Percentiles rank a stretch among this genome's conserved stretches.
These are phyloP conservation scores for Cyberlindnera lachancei DNA, from an alignment of 805 yeast species.

Conservation along the genomic window DNA sequence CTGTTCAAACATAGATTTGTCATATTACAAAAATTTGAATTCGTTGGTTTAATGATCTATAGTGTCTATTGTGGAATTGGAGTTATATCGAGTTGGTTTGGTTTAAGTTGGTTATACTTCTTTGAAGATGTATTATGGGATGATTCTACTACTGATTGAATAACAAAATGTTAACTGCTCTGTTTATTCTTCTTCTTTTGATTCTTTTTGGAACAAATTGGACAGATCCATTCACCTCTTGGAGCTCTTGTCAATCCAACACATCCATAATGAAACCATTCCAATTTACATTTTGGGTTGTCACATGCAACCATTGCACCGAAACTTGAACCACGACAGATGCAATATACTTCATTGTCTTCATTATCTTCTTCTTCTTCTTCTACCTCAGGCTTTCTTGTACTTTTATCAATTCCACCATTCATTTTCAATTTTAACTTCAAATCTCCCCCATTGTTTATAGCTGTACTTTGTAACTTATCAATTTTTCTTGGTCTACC, in stretches of 20 bases:
- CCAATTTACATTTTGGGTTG: conserved; percentile 58
- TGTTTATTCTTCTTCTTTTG: conserved; percentile 2
- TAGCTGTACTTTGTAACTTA: too few relatives aligned
- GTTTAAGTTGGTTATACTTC: conserved; percentile 82
- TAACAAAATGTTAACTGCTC: neutral
- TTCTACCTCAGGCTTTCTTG: neutral
- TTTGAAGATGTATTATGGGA: conserved; percentile 70
- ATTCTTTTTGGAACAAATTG: conserved; percentile 27
- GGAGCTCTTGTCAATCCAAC: conserved; percentile 62
- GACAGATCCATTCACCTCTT: conserved; percentile 65
- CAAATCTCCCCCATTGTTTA: too few relatives aligned
- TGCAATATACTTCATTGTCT: conserved; percentile 36
- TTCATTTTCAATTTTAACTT: too few relatives aligned
- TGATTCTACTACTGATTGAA: conserved; percentile 5
- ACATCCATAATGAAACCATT: conserved; percentile 80
- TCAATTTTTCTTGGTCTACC: conserved; percentile 1
- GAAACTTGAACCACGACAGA: conserved; percentile 36
- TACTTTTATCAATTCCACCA: too few relatives aligned
- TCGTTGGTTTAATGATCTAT: conserved; percentile 70
- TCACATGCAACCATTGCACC: conserved; percentile 95
- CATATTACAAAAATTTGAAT: conserved; percentile 55
- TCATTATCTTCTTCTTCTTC: conserved; percentile 13
- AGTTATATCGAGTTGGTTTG: conserved; percentile 78
- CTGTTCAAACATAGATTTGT: conserved; percentile 47
- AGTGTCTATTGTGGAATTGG: conserved; percentile 87